phyloP scores from a whole-genome alignment of 176 grass and related monocot genomes.

The Eleusine coracana region DNA sequence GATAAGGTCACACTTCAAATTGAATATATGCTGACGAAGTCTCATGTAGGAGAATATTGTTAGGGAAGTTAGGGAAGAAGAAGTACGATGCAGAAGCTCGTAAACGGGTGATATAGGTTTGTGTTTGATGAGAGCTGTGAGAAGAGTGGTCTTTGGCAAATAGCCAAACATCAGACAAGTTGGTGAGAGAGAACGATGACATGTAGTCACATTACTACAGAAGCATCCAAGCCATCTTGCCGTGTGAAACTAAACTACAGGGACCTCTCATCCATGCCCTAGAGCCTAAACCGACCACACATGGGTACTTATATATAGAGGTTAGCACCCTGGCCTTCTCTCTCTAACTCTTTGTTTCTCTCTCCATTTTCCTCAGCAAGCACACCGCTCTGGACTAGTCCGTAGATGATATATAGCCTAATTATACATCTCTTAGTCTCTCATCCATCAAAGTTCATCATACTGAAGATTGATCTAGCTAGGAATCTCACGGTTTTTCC shows the following conservation, averaged over 20 bases:
- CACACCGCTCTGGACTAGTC: conserved; percentile 10
- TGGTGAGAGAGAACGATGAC: conserved; percentile 43
- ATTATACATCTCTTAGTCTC: neutral
- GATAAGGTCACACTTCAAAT: conserved; percentile 26
- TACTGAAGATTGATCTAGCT: neutral
- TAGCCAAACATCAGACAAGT: conserved; percentile 55
- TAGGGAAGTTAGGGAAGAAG: conserved; percentile 48
- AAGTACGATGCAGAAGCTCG: conserved; percentile 40
- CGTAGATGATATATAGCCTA: neutral
- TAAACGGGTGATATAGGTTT: conserved; percentile 50
- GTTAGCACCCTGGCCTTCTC: conserved; percentile 28
- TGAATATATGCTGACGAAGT: neutral
- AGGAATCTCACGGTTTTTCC: neutral
- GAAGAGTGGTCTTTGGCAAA: conserved; percentile 53
- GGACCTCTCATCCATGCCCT: conserved; percentile 74
- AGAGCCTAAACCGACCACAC: conserved; percentile 26
- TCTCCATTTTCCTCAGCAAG: conserved; percentile 4
- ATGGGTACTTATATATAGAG: conserved; percentile 11
- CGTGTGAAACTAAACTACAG: conserved; percentile 79
- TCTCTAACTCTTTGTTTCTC: conserved; percentile 19
- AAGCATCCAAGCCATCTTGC: conserved; percentile 43
- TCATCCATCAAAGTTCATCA: neutral
- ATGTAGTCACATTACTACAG: conserved; percentile 28
- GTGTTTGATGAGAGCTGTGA: conserved; percentile 60
- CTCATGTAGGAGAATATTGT: conserved; percentile 48